Percentiles rank a stretch among this genome's conserved stretches.
Conservation (phyloP, 768 basidiomycete genomes). For the Kwoniella dendrophila region DNA sequence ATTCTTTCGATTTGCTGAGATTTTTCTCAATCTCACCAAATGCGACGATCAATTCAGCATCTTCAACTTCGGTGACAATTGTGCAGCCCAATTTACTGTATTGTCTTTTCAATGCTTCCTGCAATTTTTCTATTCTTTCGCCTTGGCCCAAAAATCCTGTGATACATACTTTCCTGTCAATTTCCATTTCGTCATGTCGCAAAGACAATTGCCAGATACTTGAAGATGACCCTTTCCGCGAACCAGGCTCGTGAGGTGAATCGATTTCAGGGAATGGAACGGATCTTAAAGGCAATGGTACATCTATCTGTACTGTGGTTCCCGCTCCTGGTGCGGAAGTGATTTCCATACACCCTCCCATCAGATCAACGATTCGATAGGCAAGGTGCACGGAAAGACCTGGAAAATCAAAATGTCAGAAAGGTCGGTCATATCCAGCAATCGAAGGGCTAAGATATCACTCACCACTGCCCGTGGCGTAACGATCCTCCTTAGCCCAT, state of each 20-base stretch:
- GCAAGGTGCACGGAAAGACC: conserved; percentile 51
- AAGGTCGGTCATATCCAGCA: background rate
- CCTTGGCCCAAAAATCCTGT: conserved; percentile 31
- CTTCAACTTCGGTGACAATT: conserved; percentile 17
- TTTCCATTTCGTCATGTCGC: conserved; percentile 5
- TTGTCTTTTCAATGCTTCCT: conserved; percentile 31
- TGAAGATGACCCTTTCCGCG: background rate
- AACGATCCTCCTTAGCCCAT: conserved; percentile 47
- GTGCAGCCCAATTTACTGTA: conserved; percentile 41
- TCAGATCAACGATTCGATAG: conserved; percentile 45
- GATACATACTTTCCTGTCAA: conserved; percentile 33
- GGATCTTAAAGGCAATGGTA: conserved; percentile 32
- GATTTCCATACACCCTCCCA: conserved; percentile 53
- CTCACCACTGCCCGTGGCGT: conserved; percentile 42
- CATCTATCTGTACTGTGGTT: conserved; percentile 46
- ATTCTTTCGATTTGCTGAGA: conserved; percentile 6
- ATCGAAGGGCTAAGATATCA: background rate
- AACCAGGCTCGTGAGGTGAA: background rate
- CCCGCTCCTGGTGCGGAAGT: conserved; percentile 42
- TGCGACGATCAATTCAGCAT: conserved; percentile 47
- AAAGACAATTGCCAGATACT: conserved; percentile 10
- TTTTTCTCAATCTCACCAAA: conserved; percentile 38
- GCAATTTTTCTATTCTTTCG: conserved; percentile 15
- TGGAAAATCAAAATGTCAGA: background rate
- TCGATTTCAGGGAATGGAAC: conserved; percentile 12